These are phyloP conservation scores for Lasiodiplodia gonubiensis DNA, from an alignment of 2,329 filamentous ascomycete species.

Conservation along the genomic window DNA sequence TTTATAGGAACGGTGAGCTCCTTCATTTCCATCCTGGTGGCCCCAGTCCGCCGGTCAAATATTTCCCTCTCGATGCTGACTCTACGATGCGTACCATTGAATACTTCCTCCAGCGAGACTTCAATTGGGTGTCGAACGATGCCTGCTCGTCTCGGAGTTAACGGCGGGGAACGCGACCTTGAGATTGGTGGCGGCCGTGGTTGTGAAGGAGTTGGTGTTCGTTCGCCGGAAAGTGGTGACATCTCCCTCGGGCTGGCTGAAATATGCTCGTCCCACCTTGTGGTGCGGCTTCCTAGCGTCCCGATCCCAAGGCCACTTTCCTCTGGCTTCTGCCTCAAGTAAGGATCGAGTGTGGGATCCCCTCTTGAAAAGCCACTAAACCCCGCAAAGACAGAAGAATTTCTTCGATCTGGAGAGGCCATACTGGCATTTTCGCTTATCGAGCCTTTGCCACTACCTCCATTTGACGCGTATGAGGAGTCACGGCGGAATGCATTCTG, in stretches of 20 bases:
- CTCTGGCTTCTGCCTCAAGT: background rate
- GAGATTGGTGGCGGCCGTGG: background rate
- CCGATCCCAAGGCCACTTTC: background rate
- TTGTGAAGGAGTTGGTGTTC: background rate
- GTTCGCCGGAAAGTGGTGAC: slow-evolving; percentile 2
- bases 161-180: background rate
- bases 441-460: background rate
- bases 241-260: slow-evolving; percentile 13
- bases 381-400: background rate
- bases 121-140: slow-evolving; percentile 85
- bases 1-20: slow-evolving; percentile 95
- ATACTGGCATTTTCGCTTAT: background rate
- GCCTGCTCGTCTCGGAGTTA: background rate
- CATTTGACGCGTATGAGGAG: background rate
- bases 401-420: background rate
- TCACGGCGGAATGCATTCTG: slow-evolving; percentile 1
- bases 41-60: slow-evolving; percentile 79
- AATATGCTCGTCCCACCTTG: background rate
- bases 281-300: background rate
- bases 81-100: slow-evolving; percentile 86
- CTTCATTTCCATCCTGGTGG: slow-evolving; percentile 83
- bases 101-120: slow-evolving; percentile 86
- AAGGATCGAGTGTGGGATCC: background rate
- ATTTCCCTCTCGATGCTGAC: slow-evolving; percentile 98
- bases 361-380: background rate